Conservation (phyloP, 257 asterid genomes). For the Primulina huaijiensis region DNA sequence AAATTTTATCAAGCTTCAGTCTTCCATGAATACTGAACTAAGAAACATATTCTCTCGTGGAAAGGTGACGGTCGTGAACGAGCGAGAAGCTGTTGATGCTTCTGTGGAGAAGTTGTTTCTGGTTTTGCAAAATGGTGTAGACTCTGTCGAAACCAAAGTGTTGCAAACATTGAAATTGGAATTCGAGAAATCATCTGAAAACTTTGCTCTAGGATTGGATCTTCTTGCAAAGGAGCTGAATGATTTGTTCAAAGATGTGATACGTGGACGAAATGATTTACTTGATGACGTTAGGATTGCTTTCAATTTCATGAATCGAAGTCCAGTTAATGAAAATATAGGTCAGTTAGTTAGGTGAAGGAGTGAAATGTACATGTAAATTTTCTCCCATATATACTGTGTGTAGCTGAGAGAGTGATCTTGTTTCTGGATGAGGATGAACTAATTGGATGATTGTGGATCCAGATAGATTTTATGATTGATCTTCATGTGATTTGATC, state of each 20-base stretch:
- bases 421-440: constrained; percentile 14
- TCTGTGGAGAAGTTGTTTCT: constrained; percentile 36
- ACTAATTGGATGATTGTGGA: too few species aligned
- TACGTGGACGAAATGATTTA: constrained; percentile 44
- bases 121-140: constrained; percentile 34
- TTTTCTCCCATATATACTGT: constrained; percentile 18
- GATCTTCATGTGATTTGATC: too few species aligned
- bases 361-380: background rate
- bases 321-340: constrained; percentile 18
- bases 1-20: constrained; percentile 37
- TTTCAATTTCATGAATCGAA: constrained; percentile 16
- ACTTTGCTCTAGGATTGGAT: constrained; percentile 40
- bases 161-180: constrained; percentile 29
- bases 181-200: constrained; percentile 23
- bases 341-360: constrained; percentile 28
- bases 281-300: constrained; percentile 46
- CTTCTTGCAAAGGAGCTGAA: constrained; percentile 44
- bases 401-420: constrained; percentile 11
- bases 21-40: constrained; percentile 34
- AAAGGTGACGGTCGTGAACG: constrained; percentile 35
- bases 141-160: constrained; percentile 23
- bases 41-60: constrained; percentile 31
- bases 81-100: constrained; percentile 45
- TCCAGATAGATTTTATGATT: too few species aligned
- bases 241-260: constrained; percentile 42